Conservation (phyloP, 139 green algal species). For the Ostreobium quekettii region DNA sequence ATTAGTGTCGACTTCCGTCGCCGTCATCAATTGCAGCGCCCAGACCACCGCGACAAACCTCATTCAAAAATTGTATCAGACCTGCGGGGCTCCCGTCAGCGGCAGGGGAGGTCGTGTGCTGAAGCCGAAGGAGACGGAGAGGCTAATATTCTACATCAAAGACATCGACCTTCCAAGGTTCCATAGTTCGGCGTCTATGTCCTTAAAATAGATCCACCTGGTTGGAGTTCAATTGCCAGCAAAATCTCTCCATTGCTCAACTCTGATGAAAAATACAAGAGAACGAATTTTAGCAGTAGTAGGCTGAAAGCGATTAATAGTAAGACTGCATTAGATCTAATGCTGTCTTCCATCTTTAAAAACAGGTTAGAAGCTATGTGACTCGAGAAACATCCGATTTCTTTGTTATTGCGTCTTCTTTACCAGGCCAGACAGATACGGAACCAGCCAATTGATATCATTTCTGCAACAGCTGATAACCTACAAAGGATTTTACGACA, state of each 20-base stretch:
- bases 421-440: conserved; percentile 68
- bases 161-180: conserved; percentile 54
- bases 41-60: conserved; percentile 61
- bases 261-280: too few species aligned
- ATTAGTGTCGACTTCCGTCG: conserved; percentile 24
- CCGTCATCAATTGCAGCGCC: conserved; percentile 59
- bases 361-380: too few species aligned
- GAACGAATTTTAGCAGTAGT: too few species aligned
- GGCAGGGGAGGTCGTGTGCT: conserved; percentile 53
- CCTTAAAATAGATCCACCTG: too few species aligned
- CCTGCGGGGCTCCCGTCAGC: conserved; percentile 62
- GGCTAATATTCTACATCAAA: conserved; percentile 62
- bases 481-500: conserved; percentile 70
- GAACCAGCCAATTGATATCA: conserved; percentile 62
- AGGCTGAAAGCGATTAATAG: too few species aligned
- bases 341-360: too few species aligned
- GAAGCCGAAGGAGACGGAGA: conserved; percentile 45
- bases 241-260: too few species aligned
- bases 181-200: too few species aligned
- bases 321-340: too few species aligned
- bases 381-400: not conserved
- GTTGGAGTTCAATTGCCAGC: too few species aligned
- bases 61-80: conserved; percentile 62
- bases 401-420: not conserved
- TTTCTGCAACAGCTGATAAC: conserved; percentile 78